phyloP scores from a whole-genome alignment of 352 stramenopile species.

The Pythium biforme region DNA sequence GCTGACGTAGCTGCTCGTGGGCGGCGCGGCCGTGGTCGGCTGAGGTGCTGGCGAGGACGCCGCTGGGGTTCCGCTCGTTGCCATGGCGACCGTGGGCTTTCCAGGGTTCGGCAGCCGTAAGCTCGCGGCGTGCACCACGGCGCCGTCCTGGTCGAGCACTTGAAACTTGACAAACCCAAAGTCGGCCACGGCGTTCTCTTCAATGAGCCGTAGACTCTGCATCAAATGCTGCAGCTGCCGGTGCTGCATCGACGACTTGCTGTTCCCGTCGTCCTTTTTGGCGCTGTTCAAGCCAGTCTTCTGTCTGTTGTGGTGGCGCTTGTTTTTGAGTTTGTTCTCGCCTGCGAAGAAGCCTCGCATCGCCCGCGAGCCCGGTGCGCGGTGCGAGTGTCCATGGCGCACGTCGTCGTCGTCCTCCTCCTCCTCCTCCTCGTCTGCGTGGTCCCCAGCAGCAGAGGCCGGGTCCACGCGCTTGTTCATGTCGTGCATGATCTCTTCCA shows the following conservation, averaged over 20 bases:
- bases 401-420: slow-evolving; percentile 9
- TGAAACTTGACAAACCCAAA: slow-evolving; percentile 21
- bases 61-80: not conserved
- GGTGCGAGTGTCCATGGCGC: not conserved
- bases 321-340: slow-evolving; percentile 15
- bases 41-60: too few species aligned
- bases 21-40: too few species aligned
- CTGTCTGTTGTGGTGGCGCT: not conserved
- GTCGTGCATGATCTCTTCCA: slow-evolving; percentile 75
- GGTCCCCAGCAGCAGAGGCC: not conserved
- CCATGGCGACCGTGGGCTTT: not conserved
- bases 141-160: slow-evolving; percentile 13
- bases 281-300: not conserved
- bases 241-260: slow-evolving; percentile 22
- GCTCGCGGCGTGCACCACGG: slow-evolving; percentile 4
- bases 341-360: slow-evolving; percentile 12
- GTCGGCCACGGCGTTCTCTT: slow-evolving; percentile 10
- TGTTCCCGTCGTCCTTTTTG: not conserved
- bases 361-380: not conserved
- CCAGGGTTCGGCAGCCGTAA: slow-evolving; percentile 7
- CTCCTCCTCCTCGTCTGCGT: not conserved
- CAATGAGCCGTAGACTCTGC: slow-evolving; percentile 20
- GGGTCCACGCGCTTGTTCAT: slow-evolving; percentile 32
- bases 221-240: slow-evolving; percentile 18
- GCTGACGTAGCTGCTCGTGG: not conserved